Evolutionary conservation across 2,329 filamentous ascomycete species (phyloP).

Genomic region (Talaromyces sp.): DNA sequence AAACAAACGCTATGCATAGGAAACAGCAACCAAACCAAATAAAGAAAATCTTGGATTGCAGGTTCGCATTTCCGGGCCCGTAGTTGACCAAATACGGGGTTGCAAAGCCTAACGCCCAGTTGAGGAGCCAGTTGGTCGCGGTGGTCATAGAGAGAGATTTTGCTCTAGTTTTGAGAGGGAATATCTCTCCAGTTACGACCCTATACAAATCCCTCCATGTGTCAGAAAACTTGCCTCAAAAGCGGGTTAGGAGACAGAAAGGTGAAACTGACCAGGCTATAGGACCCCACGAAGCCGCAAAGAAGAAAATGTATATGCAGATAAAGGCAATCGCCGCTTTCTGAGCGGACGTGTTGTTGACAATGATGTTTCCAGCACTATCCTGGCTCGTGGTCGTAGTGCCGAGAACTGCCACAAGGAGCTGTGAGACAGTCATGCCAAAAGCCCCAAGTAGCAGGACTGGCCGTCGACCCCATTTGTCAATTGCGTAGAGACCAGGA

Average conservation of each 20-base stretch:
- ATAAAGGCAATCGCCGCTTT: constrained; percentile 41
- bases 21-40: constrained; percentile 55
- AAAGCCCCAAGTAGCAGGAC: constrained; percentile 43
- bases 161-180: constrained; percentile 43
- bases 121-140: constrained; percentile 54
- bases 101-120: constrained; percentile 74
- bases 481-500: constrained; percentile 43
- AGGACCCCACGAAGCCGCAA: constrained; percentile 40
- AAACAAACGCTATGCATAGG: constrained; percentile 48
- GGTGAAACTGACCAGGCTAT: constrained; percentile 22
- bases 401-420: constrained; percentile 44
- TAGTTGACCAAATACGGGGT: constrained; percentile 74
- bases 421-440: constrained; percentile 42
- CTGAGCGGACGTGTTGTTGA: constrained; percentile 39
- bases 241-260: neutral
- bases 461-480: constrained; percentile 45
- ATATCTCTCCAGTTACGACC: constrained; percentile 45
- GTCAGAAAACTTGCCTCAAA: too few species aligned
- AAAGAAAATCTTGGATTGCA: constrained; percentile 56
- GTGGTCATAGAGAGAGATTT: constrained; percentile 49
- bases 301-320: constrained; percentile 45
- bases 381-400: constrained; percentile 29
- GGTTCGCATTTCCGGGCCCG: constrained; percentile 61
- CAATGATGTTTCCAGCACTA: constrained; percentile 31
- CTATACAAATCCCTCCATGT: neutral